Evolutionary conservation across 495 filamentous ascomycete species (phyloP).

Genomic region (Podospora pseudoanserina): DNA sequence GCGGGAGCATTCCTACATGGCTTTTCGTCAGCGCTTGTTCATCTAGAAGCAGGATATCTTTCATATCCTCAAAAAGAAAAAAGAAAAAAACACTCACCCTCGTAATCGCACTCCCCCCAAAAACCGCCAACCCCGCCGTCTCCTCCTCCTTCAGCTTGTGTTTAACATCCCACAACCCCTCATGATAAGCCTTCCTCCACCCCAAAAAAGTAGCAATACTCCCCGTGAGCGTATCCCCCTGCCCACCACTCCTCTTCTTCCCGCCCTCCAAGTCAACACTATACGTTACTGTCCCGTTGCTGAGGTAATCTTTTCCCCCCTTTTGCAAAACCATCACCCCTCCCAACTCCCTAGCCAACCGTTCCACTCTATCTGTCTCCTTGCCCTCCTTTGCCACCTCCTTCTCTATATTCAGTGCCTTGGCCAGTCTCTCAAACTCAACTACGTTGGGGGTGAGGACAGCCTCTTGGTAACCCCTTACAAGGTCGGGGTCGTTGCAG

Average conservation of each 20-base stretch:
- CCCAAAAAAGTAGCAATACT: constrained; percentile 81
- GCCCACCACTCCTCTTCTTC: constrained; percentile 84
- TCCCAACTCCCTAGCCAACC: constrained; percentile 70
- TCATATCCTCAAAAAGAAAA: not conserved
- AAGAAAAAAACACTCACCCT: constrained; percentile 46
- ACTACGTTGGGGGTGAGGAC: constrained; percentile 94
- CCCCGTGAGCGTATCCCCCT: constrained; percentile 94
- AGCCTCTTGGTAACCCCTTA: constrained; percentile 76
- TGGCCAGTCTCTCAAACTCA: constrained; percentile 80
- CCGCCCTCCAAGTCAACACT: constrained; percentile 74
- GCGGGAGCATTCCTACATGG: constrained; percentile 69
- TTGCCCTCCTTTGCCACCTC: constrained; percentile 43
- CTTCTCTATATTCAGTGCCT: constrained; percentile 56
- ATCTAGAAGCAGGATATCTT: not conserved
- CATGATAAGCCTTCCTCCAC: constrained; percentile 81
- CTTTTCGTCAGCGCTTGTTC: constrained; percentile 15
- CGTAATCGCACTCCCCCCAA: constrained; percentile 81
- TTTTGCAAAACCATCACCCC: constrained; percentile 92
- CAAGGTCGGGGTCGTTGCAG: constrained; percentile 67
- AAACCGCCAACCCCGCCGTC: constrained; percentile 73
- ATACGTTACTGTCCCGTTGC: constrained; percentile 71
- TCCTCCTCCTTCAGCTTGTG: constrained; percentile 56
- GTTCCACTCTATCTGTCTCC: constrained; percentile 60
- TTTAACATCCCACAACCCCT: constrained; percentile 72
- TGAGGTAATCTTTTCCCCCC: constrained; percentile 78